phyloP scores from a whole-genome alignment of 1,139 yeast species.

The Blastobotrys serpentis region DNA sequence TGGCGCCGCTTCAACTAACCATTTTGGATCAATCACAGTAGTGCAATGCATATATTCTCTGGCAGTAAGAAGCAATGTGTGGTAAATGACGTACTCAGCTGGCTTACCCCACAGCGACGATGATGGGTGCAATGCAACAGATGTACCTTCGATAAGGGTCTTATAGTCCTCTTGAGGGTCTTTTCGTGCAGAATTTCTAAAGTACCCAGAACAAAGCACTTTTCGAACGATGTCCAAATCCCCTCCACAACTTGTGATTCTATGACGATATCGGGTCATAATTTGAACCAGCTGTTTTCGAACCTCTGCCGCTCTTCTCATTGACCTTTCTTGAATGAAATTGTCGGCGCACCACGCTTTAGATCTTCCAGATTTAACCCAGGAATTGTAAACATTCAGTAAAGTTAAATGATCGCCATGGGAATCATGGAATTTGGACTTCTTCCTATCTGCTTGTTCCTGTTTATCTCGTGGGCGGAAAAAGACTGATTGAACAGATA shows the following conservation, averaged over 20 bases:
- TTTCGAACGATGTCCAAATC: constrained; percentile 54
- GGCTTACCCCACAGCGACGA: constrained; percentile 72
- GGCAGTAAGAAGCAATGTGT: constrained; percentile 75
- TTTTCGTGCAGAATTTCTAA: constrained; percentile 78
- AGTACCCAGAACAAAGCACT: constrained; percentile 83
- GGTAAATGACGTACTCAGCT: constrained; percentile 80
- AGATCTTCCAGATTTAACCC: constrained; percentile 64
- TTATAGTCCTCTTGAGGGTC: constrained; percentile 76
- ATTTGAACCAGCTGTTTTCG: constrained; percentile 66
- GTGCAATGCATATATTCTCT: constrained; percentile 92
- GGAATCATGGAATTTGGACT: constrained; percentile 70
- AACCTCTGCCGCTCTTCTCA: constrained; percentile 77
- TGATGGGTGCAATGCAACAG: constrained; percentile 87
- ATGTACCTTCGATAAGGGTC: constrained; percentile 73
- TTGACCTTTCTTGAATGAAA: constrained; percentile 75
- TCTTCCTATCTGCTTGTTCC: constrained; percentile 66
- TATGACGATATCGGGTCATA: constrained; percentile 55
- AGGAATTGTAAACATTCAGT: constrained; percentile 73
- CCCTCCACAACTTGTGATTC: constrained; percentile 56
- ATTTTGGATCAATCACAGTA: constrained; percentile 74
- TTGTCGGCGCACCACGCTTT: constrained; percentile 80
- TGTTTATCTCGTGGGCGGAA: constrained; percentile 79
- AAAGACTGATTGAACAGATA: constrained; percentile 82
- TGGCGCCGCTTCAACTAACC: constrained; percentile 88
- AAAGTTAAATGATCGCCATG: constrained; percentile 87